Evolutionary conservation across 2,329 filamentous ascomycete species (phyloP).

Genomic region (Fusarium caatingaense): DNA sequence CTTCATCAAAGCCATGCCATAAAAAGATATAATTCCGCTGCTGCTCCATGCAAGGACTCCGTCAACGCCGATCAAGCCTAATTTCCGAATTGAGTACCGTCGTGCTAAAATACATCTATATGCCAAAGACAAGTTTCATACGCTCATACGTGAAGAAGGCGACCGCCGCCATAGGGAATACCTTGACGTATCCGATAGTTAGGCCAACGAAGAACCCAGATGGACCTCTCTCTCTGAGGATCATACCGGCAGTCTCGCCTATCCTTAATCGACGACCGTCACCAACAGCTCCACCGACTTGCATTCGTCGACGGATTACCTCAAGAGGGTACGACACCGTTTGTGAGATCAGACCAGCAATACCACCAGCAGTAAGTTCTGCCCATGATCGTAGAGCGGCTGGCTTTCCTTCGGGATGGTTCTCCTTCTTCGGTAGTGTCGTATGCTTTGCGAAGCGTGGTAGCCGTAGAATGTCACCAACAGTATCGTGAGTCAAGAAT

Average conservation of each 20-base stretch:
- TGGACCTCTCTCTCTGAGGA: conserved; percentile 79
- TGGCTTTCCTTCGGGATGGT: conserved; percentile 68
- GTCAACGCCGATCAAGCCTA: conserved; percentile 41
- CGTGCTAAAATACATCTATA: conserved; percentile 56
- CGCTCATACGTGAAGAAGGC: conserved; percentile 75
- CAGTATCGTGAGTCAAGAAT: conserved; percentile 93
- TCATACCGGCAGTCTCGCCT: conserved; percentile 79
- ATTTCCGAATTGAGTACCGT: conserved; percentile 3
- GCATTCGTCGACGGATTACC: conserved; percentile 92
- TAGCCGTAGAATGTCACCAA: conserved; percentile 83
- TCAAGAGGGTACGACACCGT: conserved; percentile 94
- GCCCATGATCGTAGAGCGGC: conserved; percentile 85
- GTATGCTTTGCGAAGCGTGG: conserved; percentile 77
- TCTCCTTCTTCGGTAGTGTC: conserved; percentile 72
- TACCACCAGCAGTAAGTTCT: conserved; percentile 83
- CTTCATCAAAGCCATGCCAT: conserved; percentile 17
- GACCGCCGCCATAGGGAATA: conserved; percentile 86
- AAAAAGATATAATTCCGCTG: conserved; percentile 29
- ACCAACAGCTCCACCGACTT: conserved; percentile 93
- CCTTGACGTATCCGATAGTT: conserved; percentile 94
- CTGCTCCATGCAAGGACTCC: conserved; percentile 34
- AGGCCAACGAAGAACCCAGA: conserved; percentile 92
- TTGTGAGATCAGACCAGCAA: conserved; percentile 90
- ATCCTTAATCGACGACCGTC: conserved; percentile 85
- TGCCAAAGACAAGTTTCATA: conserved; percentile 71